Base-by-base conservation (phyloP, 192 early-diverging fungal species). In the Glomus cerebriforme region DNA sequence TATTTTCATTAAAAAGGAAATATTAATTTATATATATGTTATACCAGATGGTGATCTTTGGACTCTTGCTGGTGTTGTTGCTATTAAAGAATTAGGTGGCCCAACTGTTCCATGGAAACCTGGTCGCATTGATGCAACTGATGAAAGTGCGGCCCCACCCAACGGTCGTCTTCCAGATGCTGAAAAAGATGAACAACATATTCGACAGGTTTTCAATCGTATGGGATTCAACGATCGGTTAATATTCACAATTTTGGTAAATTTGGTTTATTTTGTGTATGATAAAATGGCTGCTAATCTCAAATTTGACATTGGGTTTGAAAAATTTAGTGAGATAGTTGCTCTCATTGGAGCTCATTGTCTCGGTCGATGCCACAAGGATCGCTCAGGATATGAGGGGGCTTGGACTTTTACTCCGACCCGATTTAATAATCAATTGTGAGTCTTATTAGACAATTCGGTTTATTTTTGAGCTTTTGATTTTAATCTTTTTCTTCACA, bases 81-180 rank as follows among this genome's bases (percentile, higher is more conserved):
- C 92, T 24, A 85, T 94, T 82, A 87, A 94, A 79, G 80, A 79
- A 22, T 92, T 93, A 88, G 89, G 87, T 73, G 93, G 93, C 2
- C 93, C 93, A 73, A 77, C 79, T 26, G 87, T 92, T 58, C 83
- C 83, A n/a, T 94, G 92, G 92, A 86, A 83, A 67, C 80, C 84
- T 70, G 89, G 90, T 31, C 82, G 90, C 43, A 82, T 73, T 49
- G 93, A 94, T 82, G 81, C 85, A 64, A 77, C 67, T 54, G 77
- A 75, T 17, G 89, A 90, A 66, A 59, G 58, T 24, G 85, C 80
- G 34, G 82, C 86, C 47, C 92, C 93, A 59, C 90, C 92, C 24
- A 86, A 88, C 73, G 93, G 92, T 47, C 88, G 91, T 74, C 84
- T 93, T 27, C 91, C 92, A 19, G 91, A 92, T 74, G 92, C 87